A percentile compares a stretch with the other conserved stretches of the same genome.
These are phyloP conservation scores for Termitomyces titanicus DNA, from an alignment of 768 basidiomycete genomes.

Conservation along the genomic window DNA sequence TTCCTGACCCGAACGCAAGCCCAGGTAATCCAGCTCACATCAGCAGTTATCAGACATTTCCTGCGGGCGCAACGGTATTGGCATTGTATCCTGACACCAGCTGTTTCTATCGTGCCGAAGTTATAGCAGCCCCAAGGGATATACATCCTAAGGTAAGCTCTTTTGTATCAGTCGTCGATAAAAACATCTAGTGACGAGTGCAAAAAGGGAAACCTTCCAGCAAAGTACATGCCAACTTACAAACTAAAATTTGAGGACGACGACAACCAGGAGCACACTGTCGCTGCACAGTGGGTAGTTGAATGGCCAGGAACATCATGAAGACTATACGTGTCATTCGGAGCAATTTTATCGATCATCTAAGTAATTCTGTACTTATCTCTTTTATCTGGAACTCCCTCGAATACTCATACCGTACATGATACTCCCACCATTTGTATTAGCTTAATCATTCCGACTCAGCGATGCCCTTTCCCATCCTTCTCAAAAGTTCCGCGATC, in stretches of 20 bases:
- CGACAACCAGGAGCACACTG: slow-evolving; percentile 76
- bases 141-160: slow-evolving; percentile 32
- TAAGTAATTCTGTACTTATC: slow-evolving; percentile 16
- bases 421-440: slow-evolving; percentile 9
- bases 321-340: slow-evolving; percentile 6
- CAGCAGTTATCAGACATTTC: slow-evolving; percentile 69
- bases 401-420: slow-evolving; percentile 6
- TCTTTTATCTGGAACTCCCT: slow-evolving; percentile 12
- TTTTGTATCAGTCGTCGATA: background rate
- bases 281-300: slow-evolving; percentile 77
- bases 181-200: background rate
- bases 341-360: slow-evolving; percentile 9
- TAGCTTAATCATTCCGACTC: background rate
- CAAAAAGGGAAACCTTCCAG: slow-evolving; percentile 29
- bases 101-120: slow-evolving; percentile 87
- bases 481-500: background rate
- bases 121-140: slow-evolving; percentile 61
- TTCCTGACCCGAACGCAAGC: slow-evolving; percentile 68
- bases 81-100: slow-evolving; percentile 91
- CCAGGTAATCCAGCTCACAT: slow-evolving; percentile 60
- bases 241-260: slow-evolving; percentile 88
- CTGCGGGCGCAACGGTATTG: slow-evolving; percentile 70
- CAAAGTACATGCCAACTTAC: slow-evolving; percentile 57
- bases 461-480: background rate
- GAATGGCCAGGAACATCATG: slow-evolving; percentile 59